phyloP scores from a whole-genome alignment of 2,329 filamentous ascomycete species.

The Chrysoporthe austroafricana region DNA sequence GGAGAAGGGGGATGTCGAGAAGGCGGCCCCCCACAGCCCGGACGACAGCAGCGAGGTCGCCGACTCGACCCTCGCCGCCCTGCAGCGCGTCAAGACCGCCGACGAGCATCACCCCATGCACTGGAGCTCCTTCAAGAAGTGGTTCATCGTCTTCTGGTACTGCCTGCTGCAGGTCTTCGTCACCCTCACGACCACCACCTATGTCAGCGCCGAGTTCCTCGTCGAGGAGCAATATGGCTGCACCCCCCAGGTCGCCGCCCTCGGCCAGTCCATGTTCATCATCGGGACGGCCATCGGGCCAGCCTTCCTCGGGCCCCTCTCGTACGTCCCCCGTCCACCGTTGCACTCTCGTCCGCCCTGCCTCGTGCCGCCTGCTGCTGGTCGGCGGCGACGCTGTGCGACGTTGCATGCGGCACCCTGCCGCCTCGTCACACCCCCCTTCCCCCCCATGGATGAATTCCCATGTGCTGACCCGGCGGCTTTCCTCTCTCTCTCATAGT shows the following conservation, averaged over 20 bases:
- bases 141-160: constrained; percentile 35
- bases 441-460: background rate
- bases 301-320: constrained; percentile 45
- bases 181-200: constrained; percentile 44
- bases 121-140: constrained; percentile 37
- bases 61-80: constrained; percentile 34
- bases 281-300: constrained; percentile 46
- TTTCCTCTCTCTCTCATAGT: constrained; percentile 28
- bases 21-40: constrained; percentile 16
- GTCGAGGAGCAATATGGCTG: constrained; percentile 43
- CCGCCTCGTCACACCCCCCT: background rate
- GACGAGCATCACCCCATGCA: constrained; percentile 37
- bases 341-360: background rate
- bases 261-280: constrained; percentile 49
- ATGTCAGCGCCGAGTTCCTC: constrained; percentile 43
- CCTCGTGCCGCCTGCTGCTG: background rate
- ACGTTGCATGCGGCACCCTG: background rate
- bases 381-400: constrained; percentile 7
- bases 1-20: constrained; percentile 24
- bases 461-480: background rate
- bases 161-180: constrained; percentile 43
- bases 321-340: constrained; percentile 35
- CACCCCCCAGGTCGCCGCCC: constrained; percentile 42
- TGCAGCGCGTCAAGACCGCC: constrained; percentile 34
- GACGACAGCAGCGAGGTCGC: constrained; percentile 25